These are phyloP conservation scores for Inga leiocalycina DNA, from an alignment of 306 rosid species.

Conservation along the genomic window DNA sequence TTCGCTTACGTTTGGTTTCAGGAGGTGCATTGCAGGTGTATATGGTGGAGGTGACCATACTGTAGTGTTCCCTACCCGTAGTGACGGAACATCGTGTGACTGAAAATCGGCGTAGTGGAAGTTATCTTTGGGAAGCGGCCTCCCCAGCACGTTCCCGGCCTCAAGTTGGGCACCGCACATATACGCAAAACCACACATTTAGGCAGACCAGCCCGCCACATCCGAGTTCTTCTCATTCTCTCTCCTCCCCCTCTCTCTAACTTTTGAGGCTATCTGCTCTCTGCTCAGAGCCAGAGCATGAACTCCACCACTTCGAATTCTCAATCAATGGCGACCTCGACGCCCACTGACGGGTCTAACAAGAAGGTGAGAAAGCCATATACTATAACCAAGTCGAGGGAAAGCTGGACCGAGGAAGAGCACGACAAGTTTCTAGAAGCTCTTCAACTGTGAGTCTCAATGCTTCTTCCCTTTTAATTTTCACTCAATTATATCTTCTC, in stretches of 20 bases:
- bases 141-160: constrained; percentile 36
- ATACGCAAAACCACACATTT: constrained; percentile 10
- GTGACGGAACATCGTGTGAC: constrained; percentile 29
- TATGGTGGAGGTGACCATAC: not conserved
- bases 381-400: constrained; percentile 94
- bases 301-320: constrained; percentile 48
- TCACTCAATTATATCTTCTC: not conserved
- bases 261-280: not conserved
- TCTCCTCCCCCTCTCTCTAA: not conserved
- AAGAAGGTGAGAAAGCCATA: constrained; percentile 94
- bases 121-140: constrained; percentile 21
- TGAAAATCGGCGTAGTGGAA: constrained; percentile 47
- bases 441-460: constrained; percentile 71
- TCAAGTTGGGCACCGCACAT: constrained; percentile 30
- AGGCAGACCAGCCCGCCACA: constrained; percentile 44
- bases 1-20: not conserved
- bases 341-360: constrained; percentile 56
- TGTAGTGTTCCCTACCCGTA: not conserved
- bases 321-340: constrained; percentile 46
- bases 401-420: constrained; percentile 96
- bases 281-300: constrained; percentile 31
- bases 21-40: not conserved
- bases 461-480: not conserved
- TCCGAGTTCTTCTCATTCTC: not conserved
- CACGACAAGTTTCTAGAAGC: constrained; percentile 97